phyloP scores from a whole-genome alignment of 169 alveolate species.

The Theileria luwenshuni region DNA sequence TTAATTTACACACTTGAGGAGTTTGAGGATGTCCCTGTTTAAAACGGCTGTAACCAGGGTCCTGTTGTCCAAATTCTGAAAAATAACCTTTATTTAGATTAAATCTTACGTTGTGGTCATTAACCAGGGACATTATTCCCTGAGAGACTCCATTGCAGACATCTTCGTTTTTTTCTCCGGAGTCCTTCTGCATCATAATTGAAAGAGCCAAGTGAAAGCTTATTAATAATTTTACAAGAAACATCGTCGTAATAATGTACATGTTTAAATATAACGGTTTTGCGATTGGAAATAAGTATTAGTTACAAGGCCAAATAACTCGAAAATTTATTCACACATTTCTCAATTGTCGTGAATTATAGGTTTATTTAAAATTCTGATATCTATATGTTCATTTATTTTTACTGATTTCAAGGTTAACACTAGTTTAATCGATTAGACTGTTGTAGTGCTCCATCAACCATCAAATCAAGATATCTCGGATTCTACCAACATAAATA shows the following conservation, averaged over 20 bases:
- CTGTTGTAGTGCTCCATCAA: too few species aligned
- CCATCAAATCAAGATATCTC: too few species aligned
- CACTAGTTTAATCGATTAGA: too few species aligned
- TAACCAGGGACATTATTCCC: constrained; percentile 13
- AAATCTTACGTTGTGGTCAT: constrained; percentile 28
- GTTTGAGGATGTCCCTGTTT: not conserved
- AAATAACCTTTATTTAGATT: constrained; percentile 3
- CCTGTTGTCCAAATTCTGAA: not conserved
- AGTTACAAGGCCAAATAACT: not conserved
- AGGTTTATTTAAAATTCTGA: too few species aligned
- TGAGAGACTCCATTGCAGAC: constrained; percentile 20
- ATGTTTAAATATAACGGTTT: not conserved
- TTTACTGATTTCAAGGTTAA: too few species aligned
- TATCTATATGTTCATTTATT: too few species aligned
- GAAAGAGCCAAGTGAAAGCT: not conserved
- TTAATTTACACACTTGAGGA: not conserved
- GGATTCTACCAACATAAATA: too few species aligned
- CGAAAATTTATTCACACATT: too few species aligned
- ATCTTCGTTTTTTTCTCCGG: not conserved
- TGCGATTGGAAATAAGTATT: not conserved
- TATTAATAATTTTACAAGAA: not conserved
- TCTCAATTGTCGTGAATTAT: too few species aligned
- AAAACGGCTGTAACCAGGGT: constrained; percentile 20
- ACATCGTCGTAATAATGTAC: not conserved
- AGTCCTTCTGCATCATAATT: not conserved